phyloP scores from a whole-genome alignment of 345 rosid genomes.

The Psidium friedrichsthalianum region DNA sequence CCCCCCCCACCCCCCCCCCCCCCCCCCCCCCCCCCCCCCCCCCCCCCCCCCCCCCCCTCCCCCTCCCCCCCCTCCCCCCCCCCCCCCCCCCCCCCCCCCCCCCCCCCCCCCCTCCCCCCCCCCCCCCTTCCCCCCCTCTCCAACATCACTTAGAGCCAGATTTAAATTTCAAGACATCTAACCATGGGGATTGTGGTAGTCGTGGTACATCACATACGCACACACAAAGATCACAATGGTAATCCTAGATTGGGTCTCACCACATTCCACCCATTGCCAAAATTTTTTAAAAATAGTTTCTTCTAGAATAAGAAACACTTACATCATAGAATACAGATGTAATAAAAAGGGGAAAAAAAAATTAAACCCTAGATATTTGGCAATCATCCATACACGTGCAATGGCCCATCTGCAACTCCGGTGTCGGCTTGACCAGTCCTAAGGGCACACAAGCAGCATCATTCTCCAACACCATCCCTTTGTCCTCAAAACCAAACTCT shows the following conservation, averaged over 20 bases:
- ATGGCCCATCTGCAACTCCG: constrained; percentile 32
- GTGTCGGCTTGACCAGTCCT: constrained; percentile 65
- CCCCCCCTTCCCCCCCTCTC: too few relatives aligned
- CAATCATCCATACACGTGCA: constrained; percentile 40
- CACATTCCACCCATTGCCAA: neutral
- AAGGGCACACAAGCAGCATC: constrained; percentile 12
- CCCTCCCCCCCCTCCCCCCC: too few relatives aligned
- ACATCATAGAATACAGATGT: neutral
- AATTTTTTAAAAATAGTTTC: neutral
- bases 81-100: too few relatives aligned
- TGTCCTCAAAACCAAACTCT: constrained; percentile 6
- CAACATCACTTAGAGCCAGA: neutral
- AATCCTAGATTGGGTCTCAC: neutral
- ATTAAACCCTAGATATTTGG: constrained; percentile 8
- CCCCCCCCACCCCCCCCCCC: too few relatives aligned
- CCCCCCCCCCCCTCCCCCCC: too few relatives aligned
- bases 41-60: too few relatives aligned
- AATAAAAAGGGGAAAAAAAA: neutral
- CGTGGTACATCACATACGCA: too few relatives aligned
- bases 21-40: too few relatives aligned
- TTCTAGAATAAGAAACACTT: constrained; percentile 1
- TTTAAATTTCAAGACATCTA: too few relatives aligned
- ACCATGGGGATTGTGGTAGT: too few relatives aligned
- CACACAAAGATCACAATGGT: neutral
- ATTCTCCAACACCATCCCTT: constrained; percentile 17